Evolutionary conservation across 192 early-diverging fungal species (phyloP), one percentile per base, ranked within the genome.

Genomic region (Dissophora ornata): DNA sequence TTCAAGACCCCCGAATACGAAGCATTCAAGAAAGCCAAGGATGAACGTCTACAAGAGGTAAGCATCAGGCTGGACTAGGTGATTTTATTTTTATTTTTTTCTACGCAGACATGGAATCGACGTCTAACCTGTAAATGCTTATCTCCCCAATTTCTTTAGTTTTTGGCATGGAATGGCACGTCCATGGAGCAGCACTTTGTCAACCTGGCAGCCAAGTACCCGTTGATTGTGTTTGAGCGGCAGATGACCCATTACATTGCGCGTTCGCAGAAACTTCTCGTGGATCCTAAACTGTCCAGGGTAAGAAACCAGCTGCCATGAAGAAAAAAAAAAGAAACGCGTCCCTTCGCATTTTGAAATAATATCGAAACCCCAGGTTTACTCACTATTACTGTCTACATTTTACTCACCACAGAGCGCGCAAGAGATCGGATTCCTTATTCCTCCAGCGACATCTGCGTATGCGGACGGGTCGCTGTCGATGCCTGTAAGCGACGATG

Each of bases 401-500:
- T 34, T 45, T n/a, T 45, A 45, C 5, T 38, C 7, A 25, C n/a
- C 40, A n/a, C 57, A 68, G 55, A 70, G 61, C 10, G 33, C 61
- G 2, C 53, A 69, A 19, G 62, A 77, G 19, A 67, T 77, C 21
- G 54, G 59, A 18, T 41, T 71, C 18, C 52, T 71, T 22, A 69
- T 62, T 26, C 82, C 80, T 40, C 67, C 73, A 16, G 63, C 82
- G 9, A 82, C 81, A 26, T 80, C 83, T 25, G 80, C 78, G 11
- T 83, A 83, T 61, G 81, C 79, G 7, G 85, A 86, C 50, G 82
- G 82, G 12, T 69, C 85, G 3, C 53, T 86, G 19, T 80, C 83
- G 21, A 86, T 86, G 82, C 85, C 85, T 11, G 85, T 82, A 30
- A 70, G 83, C 2, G 82, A 82, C 32, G 84, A 79, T 30, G 80